These are phyloP conservation scores for Amphibolis antarctica DNA, from an alignment of 106 monocot species.

Conservation along the genomic window DNA sequence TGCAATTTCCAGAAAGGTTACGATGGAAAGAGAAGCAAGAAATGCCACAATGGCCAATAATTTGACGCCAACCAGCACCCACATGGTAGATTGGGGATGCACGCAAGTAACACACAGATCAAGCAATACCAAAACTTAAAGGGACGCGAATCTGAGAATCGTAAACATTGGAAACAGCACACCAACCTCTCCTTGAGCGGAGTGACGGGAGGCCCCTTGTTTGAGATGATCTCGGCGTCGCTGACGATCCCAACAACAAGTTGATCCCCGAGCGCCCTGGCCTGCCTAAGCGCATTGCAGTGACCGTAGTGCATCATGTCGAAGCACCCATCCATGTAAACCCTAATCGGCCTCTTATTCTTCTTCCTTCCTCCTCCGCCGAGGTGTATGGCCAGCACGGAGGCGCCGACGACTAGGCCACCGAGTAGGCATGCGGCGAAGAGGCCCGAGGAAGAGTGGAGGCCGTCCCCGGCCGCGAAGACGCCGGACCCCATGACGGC, in stretches of 20 bases:
- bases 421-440: conserved; percentile 35
- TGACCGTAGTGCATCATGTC: conserved; percentile 99
- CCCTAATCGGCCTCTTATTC: conserved; percentile 36
- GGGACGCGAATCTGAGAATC: no score
- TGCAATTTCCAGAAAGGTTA: no score
- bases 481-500: no score
- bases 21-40: no score
- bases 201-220: conserved; percentile 91
- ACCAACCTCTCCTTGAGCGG: conserved; percentile 63
- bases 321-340: conserved; percentile 98
- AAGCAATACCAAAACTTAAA: no score
- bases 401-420: conserved; percentile 25
- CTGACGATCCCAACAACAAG: conserved; percentile 88
- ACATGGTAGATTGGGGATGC: no score
- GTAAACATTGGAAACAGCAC: background rate
- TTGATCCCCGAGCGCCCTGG: conserved; percentile 72
- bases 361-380: conserved; percentile 18
- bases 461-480: no score
- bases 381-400: conserved; percentile 27
- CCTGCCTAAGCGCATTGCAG: conserved; percentile 89
- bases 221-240: conserved; percentile 74
- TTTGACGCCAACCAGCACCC: no score
- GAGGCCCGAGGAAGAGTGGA: background rate
- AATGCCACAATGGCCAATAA: no score
- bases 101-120: no score